Percentiles rank a stretch among this genome's conserved stretches.
Evolutionary conservation across 108 stramenopile genomes (phyloP).

Genomic region (Nitzschia inconspicua): DNA sequence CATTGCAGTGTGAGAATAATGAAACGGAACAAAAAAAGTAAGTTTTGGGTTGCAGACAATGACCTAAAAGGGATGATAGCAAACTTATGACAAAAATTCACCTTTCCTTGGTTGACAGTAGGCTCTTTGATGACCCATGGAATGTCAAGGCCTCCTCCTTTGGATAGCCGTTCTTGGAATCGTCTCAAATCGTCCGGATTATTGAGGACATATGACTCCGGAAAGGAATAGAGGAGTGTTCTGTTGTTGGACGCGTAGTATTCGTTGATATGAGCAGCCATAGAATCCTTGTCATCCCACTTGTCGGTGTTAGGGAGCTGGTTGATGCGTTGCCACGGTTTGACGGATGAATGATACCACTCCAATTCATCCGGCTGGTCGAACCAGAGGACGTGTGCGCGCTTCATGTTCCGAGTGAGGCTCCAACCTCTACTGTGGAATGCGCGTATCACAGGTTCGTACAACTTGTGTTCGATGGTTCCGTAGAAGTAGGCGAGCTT

Average conservation of each 20-base stretch:
- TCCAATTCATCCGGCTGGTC: neutral
- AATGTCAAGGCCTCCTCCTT: slow-evolving; percentile 8
- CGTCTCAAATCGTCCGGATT: neutral
- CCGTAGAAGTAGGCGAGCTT: too few species aligned
- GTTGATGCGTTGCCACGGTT: slow-evolving; percentile 2
- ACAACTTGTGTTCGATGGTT: neutral
- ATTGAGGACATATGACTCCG: slow-evolving; percentile 12
- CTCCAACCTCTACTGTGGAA: neutral
- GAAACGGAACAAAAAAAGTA: too few species aligned
- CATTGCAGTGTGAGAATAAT: too few species aligned
- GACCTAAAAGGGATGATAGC: too few species aligned
- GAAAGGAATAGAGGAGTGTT: neutral
- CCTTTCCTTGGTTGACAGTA: slow-evolving; percentile 21
- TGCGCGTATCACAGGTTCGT: neutral
- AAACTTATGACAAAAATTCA: too few species aligned
- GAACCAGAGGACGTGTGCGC: neutral
- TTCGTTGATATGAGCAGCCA: too few species aligned
- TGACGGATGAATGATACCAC: neutral
- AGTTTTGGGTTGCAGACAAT: too few species aligned
- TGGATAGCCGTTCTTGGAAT: slow-evolving; percentile 3
- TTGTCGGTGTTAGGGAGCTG: too few species aligned
- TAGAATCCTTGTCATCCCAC: too few species aligned
- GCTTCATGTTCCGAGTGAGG: neutral
- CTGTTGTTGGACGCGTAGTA: too few species aligned
- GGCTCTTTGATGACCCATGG: slow-evolving; percentile 29